phyloP scores from a whole-genome alignment of 148 eudicot genomes.

The Nepenthes mirabilis region DNA sequence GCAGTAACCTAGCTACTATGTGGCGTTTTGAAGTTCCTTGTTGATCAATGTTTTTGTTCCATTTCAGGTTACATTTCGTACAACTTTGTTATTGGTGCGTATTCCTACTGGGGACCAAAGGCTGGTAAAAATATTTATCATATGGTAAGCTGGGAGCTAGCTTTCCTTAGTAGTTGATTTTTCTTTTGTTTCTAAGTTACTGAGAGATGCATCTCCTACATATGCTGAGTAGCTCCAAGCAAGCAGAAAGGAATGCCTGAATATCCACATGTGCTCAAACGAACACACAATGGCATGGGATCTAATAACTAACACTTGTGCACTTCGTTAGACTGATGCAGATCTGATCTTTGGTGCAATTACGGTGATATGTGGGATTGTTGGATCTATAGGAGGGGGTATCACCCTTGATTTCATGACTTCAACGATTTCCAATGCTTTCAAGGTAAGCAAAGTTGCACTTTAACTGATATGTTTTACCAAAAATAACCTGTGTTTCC shows the following conservation, averaged over 20 bases:
- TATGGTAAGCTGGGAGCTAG: slow-evolving; percentile 45
- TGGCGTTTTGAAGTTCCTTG: too few species aligned
- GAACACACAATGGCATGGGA: not conserved
- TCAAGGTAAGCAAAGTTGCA: slow-evolving; percentile 40
- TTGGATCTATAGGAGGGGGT: slow-evolving; percentile 87
- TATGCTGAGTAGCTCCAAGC: not conserved
- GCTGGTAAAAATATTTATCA: slow-evolving; percentile 85
- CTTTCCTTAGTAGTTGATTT: not conserved
- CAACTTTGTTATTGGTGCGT: slow-evolving; percentile 97
- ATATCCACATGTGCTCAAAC: not conserved
- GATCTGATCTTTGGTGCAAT: slow-evolving; percentile 81
- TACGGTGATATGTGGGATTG: slow-evolving; percentile 68
- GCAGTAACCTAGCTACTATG: too few species aligned
- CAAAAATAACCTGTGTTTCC: not conserved
- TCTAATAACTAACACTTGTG: not conserved
- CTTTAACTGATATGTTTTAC: not conserved
- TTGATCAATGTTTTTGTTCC: not conserved
- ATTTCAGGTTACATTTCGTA: slow-evolving; percentile 75
- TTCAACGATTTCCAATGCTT: slow-evolving; percentile 79
- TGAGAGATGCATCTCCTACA: not conserved
- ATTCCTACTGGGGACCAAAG: slow-evolving; percentile 99
- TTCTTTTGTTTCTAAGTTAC: not conserved
- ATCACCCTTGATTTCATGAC: slow-evolving; percentile 54
- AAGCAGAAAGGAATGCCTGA: not conserved
- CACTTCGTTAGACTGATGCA: slow-evolving; percentile 47